These are phyloP conservation scores for Rhizophora mangle DNA, from an alignment of 345 rosid species.

Conservation along the genomic window DNA sequence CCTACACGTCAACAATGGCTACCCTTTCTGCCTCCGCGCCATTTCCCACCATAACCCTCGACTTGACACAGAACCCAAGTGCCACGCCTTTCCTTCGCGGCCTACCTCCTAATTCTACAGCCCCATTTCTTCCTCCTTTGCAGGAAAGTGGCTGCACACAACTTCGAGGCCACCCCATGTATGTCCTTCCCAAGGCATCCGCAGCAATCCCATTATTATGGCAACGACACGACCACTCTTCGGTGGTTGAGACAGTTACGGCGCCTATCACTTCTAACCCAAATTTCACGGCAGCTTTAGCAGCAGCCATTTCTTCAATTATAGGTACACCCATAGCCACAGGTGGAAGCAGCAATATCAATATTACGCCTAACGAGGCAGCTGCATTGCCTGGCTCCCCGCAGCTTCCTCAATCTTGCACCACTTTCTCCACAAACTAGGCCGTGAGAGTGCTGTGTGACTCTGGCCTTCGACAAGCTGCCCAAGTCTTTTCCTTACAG, in stretches of 20 bases:
- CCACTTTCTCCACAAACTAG: slow-evolving; percentile 75
- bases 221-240: slow-evolving; percentile 39
- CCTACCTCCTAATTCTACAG: slow-evolving; percentile 16
- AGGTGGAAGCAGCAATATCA: slow-evolving; percentile 17
- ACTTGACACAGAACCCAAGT: slow-evolving; percentile 63
- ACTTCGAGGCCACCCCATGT: slow-evolving; percentile 35
- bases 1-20: slow-evolving; percentile 73
- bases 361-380: slow-evolving; percentile 19
- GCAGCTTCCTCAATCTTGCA: slow-evolving; percentile 86
- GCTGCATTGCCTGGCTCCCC: slow-evolving; percentile 56
- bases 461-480: slow-evolving; percentile 2
- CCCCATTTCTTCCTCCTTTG: slow-evolving; percentile 42
- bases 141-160: slow-evolving; percentile 34
- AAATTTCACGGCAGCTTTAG: slow-evolving; percentile 71
- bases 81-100: slow-evolving; percentile 37
- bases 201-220: slow-evolving; percentile 26
- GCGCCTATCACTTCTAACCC: slow-evolving; percentile 84
- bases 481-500: neutral
- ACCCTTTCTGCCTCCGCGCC: slow-evolving; percentile 48
- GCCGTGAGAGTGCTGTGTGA: neutral
- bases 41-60: slow-evolving; percentile 89
- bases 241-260: slow-evolving; percentile 62
- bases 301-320: slow-evolving; percentile 68
- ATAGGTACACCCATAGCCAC: slow-evolving; percentile 32
- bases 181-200: slow-evolving; percentile 26